Base-by-base conservation (phyloP, 148 eudicot genomes). In the Amaranthus cruentus region DNA sequence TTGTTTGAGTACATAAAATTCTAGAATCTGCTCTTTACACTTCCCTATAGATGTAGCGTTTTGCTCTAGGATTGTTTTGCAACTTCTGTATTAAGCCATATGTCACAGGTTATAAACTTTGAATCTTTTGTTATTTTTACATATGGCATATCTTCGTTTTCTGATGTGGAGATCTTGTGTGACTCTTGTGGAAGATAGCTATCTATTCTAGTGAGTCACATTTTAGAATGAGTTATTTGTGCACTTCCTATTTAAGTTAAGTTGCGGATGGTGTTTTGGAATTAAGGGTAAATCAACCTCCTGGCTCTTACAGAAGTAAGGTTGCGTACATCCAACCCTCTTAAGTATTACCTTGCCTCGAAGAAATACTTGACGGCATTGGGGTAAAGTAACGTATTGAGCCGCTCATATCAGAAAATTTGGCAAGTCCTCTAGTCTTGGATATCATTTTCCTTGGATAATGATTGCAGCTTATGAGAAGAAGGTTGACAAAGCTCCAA, bases 21-120 rank as follows among this genome's bases (percentile, higher is more conserved):
- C 43, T 46, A n/a, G 43, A 51, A 6, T 38, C 4, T 10, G 47
- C 12, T 5, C 18, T 47, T 10, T 4, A n/a, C 2, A 28, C 9
- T 47, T 56, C 9, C 21, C 7, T 15, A n/a, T 49, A n/a, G 13
- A 66, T 57, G 44, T 42, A 3, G 67, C 38, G 62, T 67, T 7
- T 49, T 67, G 46, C n/a, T 54, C 72, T 60, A 52, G 9, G 46
- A 61, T 78, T 57, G 61, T 60, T 11, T 59, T 59, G 18, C 6
- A 47, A 48, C 49, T 68, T 66, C 68, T 38, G 15, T 43, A 57
- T 11, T 14, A n/a, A 57, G 10, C 15, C 65, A 43, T 18, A 69
- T 15, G 49, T 53, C 44, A 11, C 64, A 49, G 61, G 53, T 13
- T 64, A 54, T 44, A n/a, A 44, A 8, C 55, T 10, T 28, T 66